Base-by-base conservation (phyloP, 805 yeast species). In the Tetrapisispora arboricola region DNA sequence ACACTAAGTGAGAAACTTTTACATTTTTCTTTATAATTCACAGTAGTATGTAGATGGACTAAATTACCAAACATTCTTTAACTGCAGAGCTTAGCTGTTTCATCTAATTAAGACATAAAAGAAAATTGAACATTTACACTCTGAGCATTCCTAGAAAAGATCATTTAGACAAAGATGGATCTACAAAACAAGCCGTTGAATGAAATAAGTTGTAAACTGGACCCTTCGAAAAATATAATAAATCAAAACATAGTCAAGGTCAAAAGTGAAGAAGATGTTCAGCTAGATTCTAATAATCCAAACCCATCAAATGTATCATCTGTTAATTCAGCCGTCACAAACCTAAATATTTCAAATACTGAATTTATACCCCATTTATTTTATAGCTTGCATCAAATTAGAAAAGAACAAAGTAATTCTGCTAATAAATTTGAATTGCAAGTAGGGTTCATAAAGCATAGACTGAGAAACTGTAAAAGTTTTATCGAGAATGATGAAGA, bases 331-430 rank as follows among this genome's bases (percentile, higher is more conserved):
- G 8, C 28, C 11, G 7, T 6, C 11, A 19, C 17, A 9, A 34
- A 24, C 24, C 16, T 10, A 13, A 29, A 6, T 17, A 32, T 39
- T 4, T 16, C 32, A 5, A 36, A 32, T 10, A 36, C 52, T 8
- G 64, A 60, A 39, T 60, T 60, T 41, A 54, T 60, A 29, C 63
- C 64, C 16, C 61, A 57, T 41, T 47, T 60, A 3, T 60, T 54
- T 44, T 57, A 57, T 37, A 50, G 61, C 6, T 29, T 60, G 27
- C 46, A 58, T 32, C 59, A 58, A 40, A 48, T 60, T n/a, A 51
- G 51, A 21, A 60, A 55, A 41, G 58, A 58, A 21, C 61, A 63
- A 15, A 55, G 56, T 36, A 57, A 50, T 39, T 50, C 57, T 20
- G 47, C 55, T 16, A 56, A 57, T 41, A 58, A 57, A 24, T 44